These are phyloP conservation scores for Quercus cerris DNA, from an alignment of 306 rosid genomes.

Conservation along the genomic window DNA sequence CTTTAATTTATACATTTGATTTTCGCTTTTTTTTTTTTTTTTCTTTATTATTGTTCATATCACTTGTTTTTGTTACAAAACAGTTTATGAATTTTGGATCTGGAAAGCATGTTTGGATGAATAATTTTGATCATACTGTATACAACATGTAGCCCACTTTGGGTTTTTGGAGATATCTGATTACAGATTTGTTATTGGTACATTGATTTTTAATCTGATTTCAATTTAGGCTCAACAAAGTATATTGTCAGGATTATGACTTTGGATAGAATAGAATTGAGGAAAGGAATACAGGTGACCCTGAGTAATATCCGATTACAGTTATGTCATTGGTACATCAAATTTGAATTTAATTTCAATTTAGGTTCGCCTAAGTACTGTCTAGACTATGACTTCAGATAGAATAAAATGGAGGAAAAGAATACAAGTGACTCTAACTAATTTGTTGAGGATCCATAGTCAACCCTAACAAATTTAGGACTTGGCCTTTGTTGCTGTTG, in stretches of 20 bases:
- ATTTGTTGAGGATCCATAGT: no score
- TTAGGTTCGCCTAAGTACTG: neutral
- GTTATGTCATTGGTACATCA: neutral
- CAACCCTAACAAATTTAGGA: no score
- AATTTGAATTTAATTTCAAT: neutral
- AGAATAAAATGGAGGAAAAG: no score
- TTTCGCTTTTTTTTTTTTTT: no score
- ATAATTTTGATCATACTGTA: neutral
- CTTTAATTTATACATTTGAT: no score
- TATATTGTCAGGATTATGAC: no score
- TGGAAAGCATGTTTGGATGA: neutral
- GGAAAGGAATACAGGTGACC: no score
- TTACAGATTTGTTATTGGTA: neutral
- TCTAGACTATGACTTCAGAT: no score
- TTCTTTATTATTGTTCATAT: neutral
- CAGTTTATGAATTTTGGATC: neutral
- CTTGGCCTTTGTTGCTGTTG: no score
- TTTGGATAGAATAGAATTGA: no score
- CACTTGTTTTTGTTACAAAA: neutral
- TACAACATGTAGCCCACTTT: neutral
- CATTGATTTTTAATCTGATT: neutral
- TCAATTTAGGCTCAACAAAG: neutral
- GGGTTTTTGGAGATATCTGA: neutral
- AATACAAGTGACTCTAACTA: no score
- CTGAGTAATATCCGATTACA: no score